phyloP scores from a whole-genome alignment of 129 eudicot species.

The Logfia minima region DNA sequence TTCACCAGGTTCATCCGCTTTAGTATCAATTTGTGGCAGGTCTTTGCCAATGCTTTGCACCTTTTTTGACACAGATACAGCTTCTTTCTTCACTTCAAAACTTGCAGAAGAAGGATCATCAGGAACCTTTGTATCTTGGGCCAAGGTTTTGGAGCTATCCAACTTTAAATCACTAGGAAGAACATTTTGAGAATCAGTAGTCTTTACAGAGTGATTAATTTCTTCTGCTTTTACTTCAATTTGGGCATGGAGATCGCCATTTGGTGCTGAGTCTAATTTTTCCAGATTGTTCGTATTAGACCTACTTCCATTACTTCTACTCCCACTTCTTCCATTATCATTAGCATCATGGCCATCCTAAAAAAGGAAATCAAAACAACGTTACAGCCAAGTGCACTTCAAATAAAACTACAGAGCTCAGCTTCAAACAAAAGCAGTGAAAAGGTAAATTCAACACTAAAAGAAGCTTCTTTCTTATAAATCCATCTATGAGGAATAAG shows the following conservation, averaged over 20 bases:
- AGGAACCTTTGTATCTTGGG: conserved; percentile 23
- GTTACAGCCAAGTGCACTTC: conserved; percentile 15
- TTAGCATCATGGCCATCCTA: conserved; percentile 40
- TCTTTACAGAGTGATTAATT: conserved; percentile 31
- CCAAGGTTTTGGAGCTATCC: conserved; percentile 28
- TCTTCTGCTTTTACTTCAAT: conserved; percentile 34
- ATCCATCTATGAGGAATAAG: neutral
- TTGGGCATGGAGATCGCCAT: conserved; percentile 24
- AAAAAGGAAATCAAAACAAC: conserved; percentile 4
- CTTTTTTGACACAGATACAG: conserved; percentile 26
- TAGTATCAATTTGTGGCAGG: conserved; percentile 25
- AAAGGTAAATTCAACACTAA: neutral
- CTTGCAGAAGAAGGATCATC: conserved; percentile 33
- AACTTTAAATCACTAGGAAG: conserved; percentile 38
- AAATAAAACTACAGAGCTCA: neutral
- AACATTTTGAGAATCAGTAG: conserved; percentile 17
- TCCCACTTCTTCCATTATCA: conserved; percentile 24
- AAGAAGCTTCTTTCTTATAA: conserved; percentile 2
- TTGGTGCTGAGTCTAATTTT: conserved; percentile 30
- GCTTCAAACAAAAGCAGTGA: conserved; percentile 25
- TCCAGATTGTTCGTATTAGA: conserved; percentile 37
- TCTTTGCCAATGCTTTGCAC: conserved; percentile 39
- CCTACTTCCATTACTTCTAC: conserved; percentile 36
- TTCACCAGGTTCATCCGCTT: conserved; percentile 40
- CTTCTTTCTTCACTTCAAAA: conserved; percentile 32